A percentile compares a stretch with the other conserved stretches of the same genome.
Evolutionary conservation across 139 green algal species (phyloP).

Genomic region (Axilococcus clingmanii): DNA sequence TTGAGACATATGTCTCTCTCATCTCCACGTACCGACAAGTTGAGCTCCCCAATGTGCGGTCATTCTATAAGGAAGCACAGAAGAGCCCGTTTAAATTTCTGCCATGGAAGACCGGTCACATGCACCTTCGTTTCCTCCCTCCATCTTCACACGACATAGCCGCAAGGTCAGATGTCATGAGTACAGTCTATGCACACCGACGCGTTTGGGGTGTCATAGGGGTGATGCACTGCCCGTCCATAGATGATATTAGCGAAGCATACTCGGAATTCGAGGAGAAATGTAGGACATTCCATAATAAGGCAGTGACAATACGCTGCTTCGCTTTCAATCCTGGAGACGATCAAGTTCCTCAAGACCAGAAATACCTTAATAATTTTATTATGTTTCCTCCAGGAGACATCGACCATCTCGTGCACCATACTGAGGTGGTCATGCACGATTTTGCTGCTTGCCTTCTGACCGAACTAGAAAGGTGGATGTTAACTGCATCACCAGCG

Average conservation of each 20-base stretch:
- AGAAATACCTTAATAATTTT: slow-evolving; percentile 34
- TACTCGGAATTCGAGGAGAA: slow-evolving; percentile 45
- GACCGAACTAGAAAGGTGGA: slow-evolving; percentile 61
- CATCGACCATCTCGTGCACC: slow-evolving; percentile 34
- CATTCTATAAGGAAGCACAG: slow-evolving; percentile 41
- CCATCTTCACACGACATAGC: slow-evolving; percentile 11
- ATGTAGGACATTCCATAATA: slow-evolving; percentile 48
- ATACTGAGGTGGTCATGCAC: slow-evolving; percentile 73
- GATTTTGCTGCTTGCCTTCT: slow-evolving; percentile 73
- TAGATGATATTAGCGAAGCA: slow-evolving; percentile 25
- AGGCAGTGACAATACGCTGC: slow-evolving; percentile 51
- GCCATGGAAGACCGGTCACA: slow-evolving; percentile 53
- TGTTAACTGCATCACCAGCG: slow-evolving; percentile 51
- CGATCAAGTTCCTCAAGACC: slow-evolving; percentile 33
- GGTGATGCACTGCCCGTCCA: slow-evolving; percentile 54
- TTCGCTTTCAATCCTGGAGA: slow-evolving; percentile 73
- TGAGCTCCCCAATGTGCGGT: slow-evolving; percentile 36
- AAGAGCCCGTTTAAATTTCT: slow-evolving; percentile 65
- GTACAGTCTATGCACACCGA: slow-evolving; percentile 48
- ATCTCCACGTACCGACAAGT: slow-evolving; percentile 54
- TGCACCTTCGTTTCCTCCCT: slow-evolving; percentile 69
- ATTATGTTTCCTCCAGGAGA: slow-evolving; percentile 70
- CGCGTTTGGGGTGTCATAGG: slow-evolving; percentile 65
- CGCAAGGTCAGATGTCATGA: slow-evolving; percentile 25
- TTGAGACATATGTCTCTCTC: slow-evolving; percentile 49